phyloP scores from a whole-genome alignment of 192 early-diverging fungal species.

The Obelidium mucronatum region DNA sequence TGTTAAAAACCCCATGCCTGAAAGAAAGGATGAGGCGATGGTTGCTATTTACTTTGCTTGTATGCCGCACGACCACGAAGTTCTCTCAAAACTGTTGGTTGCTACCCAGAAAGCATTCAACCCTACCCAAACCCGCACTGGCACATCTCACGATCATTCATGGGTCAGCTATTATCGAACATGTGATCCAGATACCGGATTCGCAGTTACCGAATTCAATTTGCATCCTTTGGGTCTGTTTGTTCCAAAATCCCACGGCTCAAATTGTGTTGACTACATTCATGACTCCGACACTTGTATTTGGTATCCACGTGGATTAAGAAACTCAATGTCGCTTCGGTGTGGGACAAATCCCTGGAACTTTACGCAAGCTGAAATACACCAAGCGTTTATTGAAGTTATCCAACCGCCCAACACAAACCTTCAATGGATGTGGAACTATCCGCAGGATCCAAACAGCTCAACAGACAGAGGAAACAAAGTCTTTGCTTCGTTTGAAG shows the following conservation, averaged over 20 bases:
- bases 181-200: background rate
- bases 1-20: background rate
- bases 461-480: background rate
- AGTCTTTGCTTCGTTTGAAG: background rate
- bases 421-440: background rate
- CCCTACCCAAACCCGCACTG: background rate
- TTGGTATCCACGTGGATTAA: background rate
- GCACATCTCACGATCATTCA: background rate
- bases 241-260: background rate
- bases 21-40: background rate
- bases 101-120: background rate
- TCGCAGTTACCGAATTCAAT: background rate
- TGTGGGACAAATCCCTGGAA: conserved; percentile 1
- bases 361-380: background rate
- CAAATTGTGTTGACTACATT: background rate
- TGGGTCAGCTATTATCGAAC: background rate
- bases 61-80: background rate
- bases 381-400: background rate
- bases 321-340: background rate
- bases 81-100: background rate
- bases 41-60: background rate
- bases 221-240: background rate
- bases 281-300: background rate
- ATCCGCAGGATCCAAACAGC: background rate
- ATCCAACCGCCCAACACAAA: background rate